Conservation (phyloP, 2,329 filamentous ascomycete species). For the Thelonectria discophora region DNA sequence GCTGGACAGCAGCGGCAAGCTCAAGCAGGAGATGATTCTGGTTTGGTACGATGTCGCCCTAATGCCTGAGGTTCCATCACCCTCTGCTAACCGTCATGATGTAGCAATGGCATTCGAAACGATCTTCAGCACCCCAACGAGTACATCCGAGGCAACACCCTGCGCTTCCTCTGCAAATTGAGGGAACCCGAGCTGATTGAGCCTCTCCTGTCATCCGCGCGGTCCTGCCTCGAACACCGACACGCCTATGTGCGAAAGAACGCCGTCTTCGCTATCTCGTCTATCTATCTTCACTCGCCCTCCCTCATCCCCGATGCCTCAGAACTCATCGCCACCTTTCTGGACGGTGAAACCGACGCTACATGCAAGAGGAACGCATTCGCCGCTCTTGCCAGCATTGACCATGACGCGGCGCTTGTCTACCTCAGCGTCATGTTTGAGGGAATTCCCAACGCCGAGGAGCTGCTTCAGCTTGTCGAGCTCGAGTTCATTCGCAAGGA, state of each 20-base stretch:
- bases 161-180: slow-evolving; percentile 96
- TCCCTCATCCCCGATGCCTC: slow-evolving; percentile 94
- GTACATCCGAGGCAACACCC: slow-evolving; percentile 97
- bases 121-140: slow-evolving; percentile 98
- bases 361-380: slow-evolving; percentile 99
- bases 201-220: slow-evolving; percentile 89
- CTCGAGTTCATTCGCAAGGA: slow-evolving; percentile 98
- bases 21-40: slow-evolving; percentile 99
- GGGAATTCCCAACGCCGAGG: slow-evolving; percentile 91
- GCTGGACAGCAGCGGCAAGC: slow-evolving; percentile 87
- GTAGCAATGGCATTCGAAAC: slow-evolving; percentile 95
- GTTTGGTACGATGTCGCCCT: slow-evolving; percentile 75
- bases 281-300: slow-evolving; percentile 90
- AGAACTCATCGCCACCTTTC: slow-evolving; percentile 88
- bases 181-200: slow-evolving; percentile 96
- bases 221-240: slow-evolving; percentile 91
- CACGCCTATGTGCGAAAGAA: slow-evolving; percentile 99
- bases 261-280: slow-evolving; percentile 92
- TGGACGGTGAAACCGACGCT: slow-evolving; percentile 88
- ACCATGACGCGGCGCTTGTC: slow-evolving; percentile 88
- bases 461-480: slow-evolving; percentile 91
- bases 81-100: slow-evolving; percentile 21
- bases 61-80: slow-evolving; percentile 7
- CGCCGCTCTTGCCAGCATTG: slow-evolving; percentile 87
- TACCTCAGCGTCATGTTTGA: slow-evolving; percentile 93